Evolutionary conservation across 805 yeast species (phyloP), one percentile per base, ranked within the genome.

Genomic region (Aciculoconidium aculeatum): DNA sequence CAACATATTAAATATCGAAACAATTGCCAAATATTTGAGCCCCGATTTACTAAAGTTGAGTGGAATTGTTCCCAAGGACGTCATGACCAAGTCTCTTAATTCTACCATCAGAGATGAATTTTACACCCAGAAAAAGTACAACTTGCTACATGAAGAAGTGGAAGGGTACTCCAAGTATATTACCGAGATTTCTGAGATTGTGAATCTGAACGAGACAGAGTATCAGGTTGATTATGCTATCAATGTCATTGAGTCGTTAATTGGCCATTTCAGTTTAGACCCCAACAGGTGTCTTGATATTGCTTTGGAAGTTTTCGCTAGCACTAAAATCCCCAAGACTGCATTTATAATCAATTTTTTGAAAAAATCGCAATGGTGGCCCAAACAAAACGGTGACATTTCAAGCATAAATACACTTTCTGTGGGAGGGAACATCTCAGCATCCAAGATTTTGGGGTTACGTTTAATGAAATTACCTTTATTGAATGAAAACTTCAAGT

Each of bases 221-320:
- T 56, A 44, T 22, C 67, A 72, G 41, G 55, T 74, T 1, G 54
- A 59, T 1, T 64, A 61, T 29, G 65, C 72, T 7, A 47, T 67
- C 7, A 52, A 66, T n/a, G 63, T 69, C 5, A 58, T 81, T 10
- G 70, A 73, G 26, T 64, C 66, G 16, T 47, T 81, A 5, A 79
- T 80, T 31, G 95, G 92, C 1, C 85, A 80, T 48, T 86, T 75
- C 49, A 70, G 70, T 30, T 62, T 87, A 28, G 95, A 88, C 44
- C 78, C 90, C 1, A 69, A 72, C 29, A 66, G 88, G 35, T 72
- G 76, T 15, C 62, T 87, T 28, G 83, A 84, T 40, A 33, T 83
- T 1, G 37, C 83, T 6, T 44, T 87, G 18, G 75, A 74, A 26
- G 45, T 82, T 2, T 68, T 70, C 27, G 45, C 72, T 3, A 56